These are phyloP conservation scores for Gossypioides kirkii DNA, from an alignment of 345 rosid species.

Conservation along the genomic window DNA sequence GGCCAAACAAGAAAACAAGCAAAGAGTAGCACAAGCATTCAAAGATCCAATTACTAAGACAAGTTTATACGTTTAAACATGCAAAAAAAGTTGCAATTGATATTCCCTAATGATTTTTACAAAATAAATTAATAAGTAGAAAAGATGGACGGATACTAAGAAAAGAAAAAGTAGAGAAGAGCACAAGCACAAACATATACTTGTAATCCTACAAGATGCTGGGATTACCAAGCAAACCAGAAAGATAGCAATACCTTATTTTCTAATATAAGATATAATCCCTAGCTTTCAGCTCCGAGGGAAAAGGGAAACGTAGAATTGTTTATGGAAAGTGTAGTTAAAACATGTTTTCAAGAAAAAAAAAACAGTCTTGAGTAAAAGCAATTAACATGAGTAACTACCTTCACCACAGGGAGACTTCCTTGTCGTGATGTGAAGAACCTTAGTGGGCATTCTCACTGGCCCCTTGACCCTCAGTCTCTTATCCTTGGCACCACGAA, in stretches of 20 bases:
- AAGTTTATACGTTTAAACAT: not conserved
- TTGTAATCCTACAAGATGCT: not conserved
- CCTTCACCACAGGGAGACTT: slow-evolving; percentile 73
- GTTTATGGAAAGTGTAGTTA: not conserved
- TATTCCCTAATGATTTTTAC: not conserved
- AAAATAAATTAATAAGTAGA: not conserved
- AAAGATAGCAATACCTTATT: not conserved
- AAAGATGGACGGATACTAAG: too few species aligned
- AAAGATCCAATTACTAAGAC: not conserved
- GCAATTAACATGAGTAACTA: slow-evolving; percentile 9
- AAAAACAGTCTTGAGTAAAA: not conserved
- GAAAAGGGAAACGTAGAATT: not conserved
- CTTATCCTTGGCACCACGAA: slow-evolving; percentile 59
- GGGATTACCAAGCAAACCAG: not conserved
- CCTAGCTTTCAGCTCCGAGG: not conserved
- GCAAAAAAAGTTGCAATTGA: not conserved
- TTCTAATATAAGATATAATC: not conserved
- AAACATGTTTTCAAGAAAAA: not conserved
- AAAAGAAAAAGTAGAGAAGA: not conserved
- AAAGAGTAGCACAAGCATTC: not conserved
- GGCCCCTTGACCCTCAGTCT: slow-evolving; percentile 54
- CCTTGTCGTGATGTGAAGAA: slow-evolving; percentile 54
- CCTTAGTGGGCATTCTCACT: slow-evolving; percentile 58
- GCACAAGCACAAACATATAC: not conserved
- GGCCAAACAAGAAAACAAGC: not conserved